These are phyloP conservation scores for Cladorrhinum sp. DNA, from an alignment of 2,329 filamentous ascomycete species.

Conservation along the genomic window DNA sequence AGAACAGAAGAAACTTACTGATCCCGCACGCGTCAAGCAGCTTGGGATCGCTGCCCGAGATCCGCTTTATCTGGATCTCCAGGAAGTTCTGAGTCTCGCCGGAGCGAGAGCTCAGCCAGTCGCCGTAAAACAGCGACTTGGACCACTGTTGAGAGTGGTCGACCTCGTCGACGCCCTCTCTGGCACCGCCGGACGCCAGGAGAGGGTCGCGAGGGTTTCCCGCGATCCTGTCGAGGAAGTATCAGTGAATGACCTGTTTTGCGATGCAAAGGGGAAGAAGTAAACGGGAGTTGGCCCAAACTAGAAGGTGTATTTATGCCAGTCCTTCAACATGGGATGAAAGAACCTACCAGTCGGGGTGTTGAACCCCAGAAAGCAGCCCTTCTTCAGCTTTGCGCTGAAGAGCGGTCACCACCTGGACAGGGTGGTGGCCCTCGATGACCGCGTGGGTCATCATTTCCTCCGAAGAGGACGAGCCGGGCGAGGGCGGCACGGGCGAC, in stretches of 20 bases:
- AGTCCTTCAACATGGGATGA: neutral
- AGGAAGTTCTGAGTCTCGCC: constrained; percentile 17
- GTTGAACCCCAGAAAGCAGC: constrained; percentile 20
- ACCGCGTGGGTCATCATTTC: constrained; percentile 16
- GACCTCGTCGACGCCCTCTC: constrained; percentile 3
- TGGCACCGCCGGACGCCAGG: neutral
- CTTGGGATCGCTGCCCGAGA: constrained; percentile 20
- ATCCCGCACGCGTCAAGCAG: constrained; percentile 18
- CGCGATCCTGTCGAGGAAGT: constrained; percentile 10
- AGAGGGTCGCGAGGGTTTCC: constrained; percentile 17
- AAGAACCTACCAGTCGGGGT: constrained; percentile 22
- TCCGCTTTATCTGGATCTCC: constrained; percentile 27
- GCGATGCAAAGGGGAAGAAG: neutral
- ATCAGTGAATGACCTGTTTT: constrained; percentile 4
- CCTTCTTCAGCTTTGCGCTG: constrained; percentile 18
- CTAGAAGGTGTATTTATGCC: neutral
- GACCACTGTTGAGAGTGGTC: constrained; percentile 18
- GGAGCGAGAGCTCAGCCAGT: constrained; percentile 19
- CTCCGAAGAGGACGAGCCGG: constrained; percentile 1
- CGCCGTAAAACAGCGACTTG: constrained; percentile 21
- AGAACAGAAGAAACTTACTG: neutral
- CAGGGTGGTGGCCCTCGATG: constrained; percentile 17
- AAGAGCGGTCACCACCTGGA: constrained; percentile 17
- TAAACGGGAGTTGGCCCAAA: neutral
- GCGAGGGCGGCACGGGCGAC: neutral